Base-by-base conservation (phyloP, 83 land plant species). In the Diphasiastrum complanatum region DNA sequence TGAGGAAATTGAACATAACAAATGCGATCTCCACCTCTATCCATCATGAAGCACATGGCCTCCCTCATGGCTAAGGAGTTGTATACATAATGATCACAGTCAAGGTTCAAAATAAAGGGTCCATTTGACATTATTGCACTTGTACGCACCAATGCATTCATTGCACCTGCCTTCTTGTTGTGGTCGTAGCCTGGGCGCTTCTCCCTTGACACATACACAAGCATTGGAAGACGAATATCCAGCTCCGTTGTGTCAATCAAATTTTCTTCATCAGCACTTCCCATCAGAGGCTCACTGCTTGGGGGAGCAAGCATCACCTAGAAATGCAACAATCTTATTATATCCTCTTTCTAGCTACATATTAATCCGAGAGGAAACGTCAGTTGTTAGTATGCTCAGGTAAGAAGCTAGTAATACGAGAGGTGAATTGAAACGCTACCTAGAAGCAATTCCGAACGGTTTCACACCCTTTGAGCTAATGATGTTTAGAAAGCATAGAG, bases 141-240 rank as follows among this genome's bases (percentile, higher is more conserved):
- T 1, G 90, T 73, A 33, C 93, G 63, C 4, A 87, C 90, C 32
- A 87, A 65, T 23, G 86, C 83, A 63, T 84, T 86, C 89, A 86
- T 84, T 33, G 92, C 92, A 31, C 92, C 92, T 18, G 89, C 92
- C 58, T 86, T 86, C 81, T 84, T 84, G 83, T 84, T 86, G 79
- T 86, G 92, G 36, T 84, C 89, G 57, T 71, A 84, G 8, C 85
- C 77, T 0, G 88, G 82, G n/a, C 92, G 35, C 53, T 86, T 86
- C 79, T 86, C 92, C 12, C 93, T 63, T 0, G 93, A 87, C 1
- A 87, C 89, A 32, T 87, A 87, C 18, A 87, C 93, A 63, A 87
- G 65, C 83, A 81, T 78, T 14, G 89, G 92, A 51, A 86, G 66
- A 26, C 91, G 49, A n/a, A 76, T 69, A 52, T 86, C 91, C 27